Evolutionary conservation across 1,139 yeast genomes (phyloP).

Genomic region (Saccharomycopsis hybrid): DNA sequence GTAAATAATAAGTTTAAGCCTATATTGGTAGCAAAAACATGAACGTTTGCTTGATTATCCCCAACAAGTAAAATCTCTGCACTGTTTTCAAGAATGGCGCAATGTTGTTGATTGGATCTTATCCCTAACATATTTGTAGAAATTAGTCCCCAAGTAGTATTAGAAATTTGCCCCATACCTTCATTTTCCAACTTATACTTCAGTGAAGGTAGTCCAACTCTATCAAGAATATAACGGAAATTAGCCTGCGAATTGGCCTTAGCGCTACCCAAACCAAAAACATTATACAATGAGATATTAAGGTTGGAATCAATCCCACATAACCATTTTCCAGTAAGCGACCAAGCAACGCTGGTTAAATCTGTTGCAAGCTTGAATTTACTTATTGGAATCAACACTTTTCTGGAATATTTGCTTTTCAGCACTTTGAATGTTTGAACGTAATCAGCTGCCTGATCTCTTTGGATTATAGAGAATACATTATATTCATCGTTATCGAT

Average conservation of each 20-base stretch:
- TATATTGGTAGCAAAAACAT: slow-evolving; percentile 7
- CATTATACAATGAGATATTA: slow-evolving; percentile 6
- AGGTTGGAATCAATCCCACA: slow-evolving; percentile 3
- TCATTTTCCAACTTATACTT: no score
- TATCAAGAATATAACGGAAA: background rate
- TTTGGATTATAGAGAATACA: background rate
- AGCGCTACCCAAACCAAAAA: slow-evolving; percentile 14
- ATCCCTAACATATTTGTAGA: no score
- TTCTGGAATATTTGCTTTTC: background rate
- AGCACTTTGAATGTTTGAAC: slow-evolving; percentile 1
- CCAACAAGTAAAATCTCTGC: slow-evolving; percentile 13
- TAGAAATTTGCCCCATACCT: no score
- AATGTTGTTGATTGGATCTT: background rate
- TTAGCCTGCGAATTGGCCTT: background rate
- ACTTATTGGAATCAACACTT: slow-evolving; percentile 2
- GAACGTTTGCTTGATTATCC: slow-evolving; percentile 8
- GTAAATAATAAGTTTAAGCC: slow-evolving; percentile 1
- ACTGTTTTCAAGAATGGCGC: slow-evolving; percentile 1
- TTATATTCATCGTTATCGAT: no score
- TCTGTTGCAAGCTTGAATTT: slow-evolving; percentile 3
- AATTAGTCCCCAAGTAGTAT: no score
- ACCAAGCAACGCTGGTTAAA: slow-evolving; percentile 8
- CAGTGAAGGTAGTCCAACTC: background rate
- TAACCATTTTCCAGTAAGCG: slow-evolving; percentile 18
- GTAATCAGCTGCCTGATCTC: slow-evolving; percentile 5